phyloP scores from a whole-genome alignment of 2,329 filamentous ascomycete genomes.

The Colletotrichum somersetense region DNA sequence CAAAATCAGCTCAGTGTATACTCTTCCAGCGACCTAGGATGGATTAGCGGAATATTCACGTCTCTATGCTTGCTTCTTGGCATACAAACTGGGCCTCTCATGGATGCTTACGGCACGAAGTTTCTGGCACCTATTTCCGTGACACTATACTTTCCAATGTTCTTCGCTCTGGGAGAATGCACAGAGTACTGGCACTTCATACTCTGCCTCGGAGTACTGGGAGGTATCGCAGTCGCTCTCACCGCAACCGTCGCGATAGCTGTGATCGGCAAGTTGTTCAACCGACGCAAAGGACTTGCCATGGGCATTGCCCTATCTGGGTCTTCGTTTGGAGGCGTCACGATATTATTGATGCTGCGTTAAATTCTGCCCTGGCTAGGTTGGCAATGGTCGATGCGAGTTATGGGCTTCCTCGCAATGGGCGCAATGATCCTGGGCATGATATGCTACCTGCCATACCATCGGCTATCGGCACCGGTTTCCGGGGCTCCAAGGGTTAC shows the following conservation, averaged over 20 bases:
- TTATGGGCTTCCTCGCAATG: slow-evolving; percentile 48
- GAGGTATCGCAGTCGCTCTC: slow-evolving; percentile 56
- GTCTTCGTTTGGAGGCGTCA: slow-evolving; percentile 47
- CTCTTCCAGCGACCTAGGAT: slow-evolving; percentile 59
- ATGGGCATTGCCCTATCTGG: slow-evolving; percentile 46
- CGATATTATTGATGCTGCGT: slow-evolving; percentile 52
- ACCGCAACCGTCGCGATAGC: slow-evolving; percentile 52
- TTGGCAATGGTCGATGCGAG: slow-evolving; percentile 52
- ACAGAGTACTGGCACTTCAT: slow-evolving; percentile 62
- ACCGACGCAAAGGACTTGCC: slow-evolving; percentile 44
- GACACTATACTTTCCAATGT: slow-evolving; percentile 52
- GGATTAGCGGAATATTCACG: slow-evolving; percentile 61
- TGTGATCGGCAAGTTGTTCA: slow-evolving; percentile 49
- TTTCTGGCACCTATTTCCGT: slow-evolving; percentile 55
- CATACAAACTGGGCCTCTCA: slow-evolving; percentile 62
- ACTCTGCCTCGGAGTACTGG: slow-evolving; percentile 57
- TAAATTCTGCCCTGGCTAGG: slow-evolving; percentile 48
- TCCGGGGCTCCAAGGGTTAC: slow-evolving; percentile 16
- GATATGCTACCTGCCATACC: slow-evolving; percentile 52
- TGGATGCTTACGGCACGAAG: slow-evolving; percentile 61
- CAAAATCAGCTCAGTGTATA: slow-evolving; percentile 58
- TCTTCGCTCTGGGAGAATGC: slow-evolving; percentile 62
- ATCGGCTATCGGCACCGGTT: slow-evolving; percentile 39
- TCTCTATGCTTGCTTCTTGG: slow-evolving; percentile 60
- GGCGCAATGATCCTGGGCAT: slow-evolving; percentile 47